Evolutionary conservation across 2,329 filamentous ascomycete species (phyloP).

Genomic region (Sphaerulina populicola): DNA sequence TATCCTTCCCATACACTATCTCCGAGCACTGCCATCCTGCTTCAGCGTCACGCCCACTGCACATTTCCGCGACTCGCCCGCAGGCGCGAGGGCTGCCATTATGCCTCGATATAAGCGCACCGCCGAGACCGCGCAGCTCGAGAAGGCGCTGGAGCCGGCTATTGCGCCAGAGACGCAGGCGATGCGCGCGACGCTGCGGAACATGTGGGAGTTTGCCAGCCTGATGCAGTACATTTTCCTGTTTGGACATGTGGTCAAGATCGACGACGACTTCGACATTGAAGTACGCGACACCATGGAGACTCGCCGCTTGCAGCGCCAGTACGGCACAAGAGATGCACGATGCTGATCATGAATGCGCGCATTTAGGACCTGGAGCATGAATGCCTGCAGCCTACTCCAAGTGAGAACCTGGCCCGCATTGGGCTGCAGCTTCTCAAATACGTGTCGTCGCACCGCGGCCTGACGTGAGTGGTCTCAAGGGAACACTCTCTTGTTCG

Average conservation of each 20-base stretch:
- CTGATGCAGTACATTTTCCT: slow-evolving; percentile 87
- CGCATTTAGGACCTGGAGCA: slow-evolving; percentile 67
- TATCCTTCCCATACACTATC: neutral
- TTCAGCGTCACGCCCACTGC: neutral
- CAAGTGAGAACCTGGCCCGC: slow-evolving; percentile 65
- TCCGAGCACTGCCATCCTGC: neutral
- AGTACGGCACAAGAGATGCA: neutral
- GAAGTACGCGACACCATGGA: slow-evolving; percentile 54
- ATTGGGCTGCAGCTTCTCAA: slow-evolving; percentile 84
- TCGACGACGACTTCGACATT: slow-evolving; percentile 79
- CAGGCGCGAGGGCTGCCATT: slow-evolving; percentile 2
- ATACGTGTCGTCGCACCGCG: slow-evolving; percentile 86
- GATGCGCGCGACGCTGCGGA: slow-evolving; percentile 63
- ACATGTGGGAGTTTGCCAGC: slow-evolving; percentile 93
- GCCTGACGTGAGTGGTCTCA: slow-evolving; percentile 62
- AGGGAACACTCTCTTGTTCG: neutral
- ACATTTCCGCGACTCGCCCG: neutral
- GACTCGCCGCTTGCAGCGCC: slow-evolving; percentile 7
- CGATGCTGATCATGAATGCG: slow-evolving; percentile 24
- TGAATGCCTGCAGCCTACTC: slow-evolving; percentile 70
- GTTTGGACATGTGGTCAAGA: slow-evolving; percentile 82
- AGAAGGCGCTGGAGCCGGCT: slow-evolving; percentile 25
- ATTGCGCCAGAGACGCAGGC: slow-evolving; percentile 29
- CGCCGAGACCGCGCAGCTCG: slow-evolving; percentile 46
- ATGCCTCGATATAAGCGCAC: slow-evolving; percentile 51